A percentile compares a stretch with the other conserved stretches of the same genome.
Evolutionary conservation across 169 alveolate species (phyloP).

Genomic region (Eimeria necatrix): DNA sequence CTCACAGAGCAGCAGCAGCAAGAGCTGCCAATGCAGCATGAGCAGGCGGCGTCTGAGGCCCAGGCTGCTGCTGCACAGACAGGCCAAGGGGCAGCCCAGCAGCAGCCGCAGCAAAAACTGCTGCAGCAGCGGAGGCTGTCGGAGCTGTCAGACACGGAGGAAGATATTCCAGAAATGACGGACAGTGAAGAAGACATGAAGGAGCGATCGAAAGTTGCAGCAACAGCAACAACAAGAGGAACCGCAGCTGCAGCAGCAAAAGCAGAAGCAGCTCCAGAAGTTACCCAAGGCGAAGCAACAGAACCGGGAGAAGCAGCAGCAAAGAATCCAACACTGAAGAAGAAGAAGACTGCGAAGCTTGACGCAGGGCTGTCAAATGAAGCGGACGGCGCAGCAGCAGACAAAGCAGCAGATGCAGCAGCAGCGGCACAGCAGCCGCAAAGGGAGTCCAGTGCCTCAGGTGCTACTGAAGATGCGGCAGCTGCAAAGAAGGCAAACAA

Average conservation of each 20-base stretch:
- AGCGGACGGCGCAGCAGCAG: slow-evolving; percentile 3
- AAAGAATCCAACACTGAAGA: neutral
- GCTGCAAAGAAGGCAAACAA: neutral
- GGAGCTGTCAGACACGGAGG: neutral
- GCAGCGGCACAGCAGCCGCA: neutral
- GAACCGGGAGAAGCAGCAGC: neutral
- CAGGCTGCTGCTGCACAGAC: neutral
- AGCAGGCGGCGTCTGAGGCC: neutral
- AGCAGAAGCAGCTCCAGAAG: neutral
- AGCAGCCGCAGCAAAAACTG: slow-evolving; percentile 10
- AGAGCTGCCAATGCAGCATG: neutral
- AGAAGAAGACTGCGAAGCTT: neutral
- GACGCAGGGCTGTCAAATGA: neutral
- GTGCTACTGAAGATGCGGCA: neutral
- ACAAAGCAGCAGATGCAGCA: neutral
- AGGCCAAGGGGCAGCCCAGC: neutral
- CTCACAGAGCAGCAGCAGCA: slow-evolving; percentile 10
- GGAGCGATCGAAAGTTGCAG: neutral
- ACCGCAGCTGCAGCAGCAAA: neutral
- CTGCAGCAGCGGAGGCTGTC: slow-evolving; percentile 25
- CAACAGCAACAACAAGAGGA: neutral
- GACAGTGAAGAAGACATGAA: neutral
- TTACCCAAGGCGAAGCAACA: neutral
- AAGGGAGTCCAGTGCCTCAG: neutral
- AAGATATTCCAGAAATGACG: neutral